Base-by-base conservation (phyloP, 345 rosid species). In the Rhizophora mangle region DNA sequence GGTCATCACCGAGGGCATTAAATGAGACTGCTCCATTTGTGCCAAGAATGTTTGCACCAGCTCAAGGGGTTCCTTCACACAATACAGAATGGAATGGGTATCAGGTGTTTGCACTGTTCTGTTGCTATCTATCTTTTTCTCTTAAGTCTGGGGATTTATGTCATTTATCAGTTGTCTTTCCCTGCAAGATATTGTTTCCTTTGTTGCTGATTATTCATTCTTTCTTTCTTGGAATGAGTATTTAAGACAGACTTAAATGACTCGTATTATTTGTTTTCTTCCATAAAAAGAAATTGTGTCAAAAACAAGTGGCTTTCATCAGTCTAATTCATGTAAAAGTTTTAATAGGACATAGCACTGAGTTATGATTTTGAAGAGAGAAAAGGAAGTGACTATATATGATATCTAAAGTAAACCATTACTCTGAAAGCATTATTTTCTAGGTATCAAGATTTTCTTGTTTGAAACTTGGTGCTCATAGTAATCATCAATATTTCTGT, bases 71-170 rank as follows among this genome's bases (percentile, higher is more conserved):
- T 87, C 72, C 85, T 30, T 71, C 93, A 36, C 89, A 81, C 74
- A 82, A 63, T 73, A 57, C 86, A 4, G 93, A 86, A 47, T 95
- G 99, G 97, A 91, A 87, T 75, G 93, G 93, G 60, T 89, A 87
- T 85, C 96, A 89, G 91, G 99, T 89, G 78, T 36, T 8, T 69
- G 16, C 4, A 27, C n/a, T 15, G 36, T 31, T 60, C 16, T 19
- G 20, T 31, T 68, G n/a, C 13, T 49, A 34, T 58, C 63, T 37
- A 47, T 20, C 51, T 61, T 68, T 24, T 15, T 16, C 26, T n/a
- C 39, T 30, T 30, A 43, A 43, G 18, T 43, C 18, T 43, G 49
- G 49, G 1, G 3, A 5, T 51, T 51, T 13, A n/a, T 57, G 15
- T 57, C 16, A 6, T 13, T 37, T 55, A 6, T 22, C 4, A 31